phyloP scores from a whole-genome alignment of 805 yeast species.

The Diddensiella caesifluorescens region DNA sequence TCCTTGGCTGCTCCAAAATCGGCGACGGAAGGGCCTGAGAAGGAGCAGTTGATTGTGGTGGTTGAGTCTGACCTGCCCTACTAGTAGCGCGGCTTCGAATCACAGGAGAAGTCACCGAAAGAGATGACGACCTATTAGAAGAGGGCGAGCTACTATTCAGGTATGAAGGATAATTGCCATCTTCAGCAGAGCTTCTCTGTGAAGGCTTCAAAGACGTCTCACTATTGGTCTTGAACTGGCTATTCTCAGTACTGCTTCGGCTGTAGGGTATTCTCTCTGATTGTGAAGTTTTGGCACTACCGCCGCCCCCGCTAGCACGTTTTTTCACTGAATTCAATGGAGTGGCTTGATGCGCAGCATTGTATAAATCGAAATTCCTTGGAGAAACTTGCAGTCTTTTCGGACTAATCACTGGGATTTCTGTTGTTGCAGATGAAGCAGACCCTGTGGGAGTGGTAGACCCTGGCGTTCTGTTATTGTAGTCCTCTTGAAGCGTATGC shows the following conservation, averaged over 20 bases:
- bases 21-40: slow-evolving; percentile 9
- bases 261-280: neutral
- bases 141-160: slow-evolving; percentile 1
- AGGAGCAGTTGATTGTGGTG: slow-evolving; percentile 1
- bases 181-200: neutral
- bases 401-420: neutral
- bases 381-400: slow-evolving; percentile 6
- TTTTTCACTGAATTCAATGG: slow-evolving; percentile 1
- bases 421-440: slow-evolving; percentile 1
- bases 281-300: neutral
- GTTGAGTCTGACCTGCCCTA: slow-evolving; percentile 19
- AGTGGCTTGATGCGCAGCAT: slow-evolving; percentile 2
- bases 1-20: slow-evolving; percentile 1
- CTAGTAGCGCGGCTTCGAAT: slow-evolving; percentile 20
- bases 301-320: neutral
- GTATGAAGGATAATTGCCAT: too few relatives aligned
- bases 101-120: slow-evolving; percentile 9
- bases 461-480: neutral
- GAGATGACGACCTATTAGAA: slow-evolving; percentile 17
- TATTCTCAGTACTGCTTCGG: neutral
- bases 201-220: neutral
- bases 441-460: neutral
- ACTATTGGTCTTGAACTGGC: neutral
- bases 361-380: slow-evolving; percentile 3
- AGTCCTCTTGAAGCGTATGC: neutral